These are phyloP conservation scores for Colletotrichum sp. DNA, from an alignment of 2,329 filamentous ascomycete species.

Conservation along the genomic window DNA sequence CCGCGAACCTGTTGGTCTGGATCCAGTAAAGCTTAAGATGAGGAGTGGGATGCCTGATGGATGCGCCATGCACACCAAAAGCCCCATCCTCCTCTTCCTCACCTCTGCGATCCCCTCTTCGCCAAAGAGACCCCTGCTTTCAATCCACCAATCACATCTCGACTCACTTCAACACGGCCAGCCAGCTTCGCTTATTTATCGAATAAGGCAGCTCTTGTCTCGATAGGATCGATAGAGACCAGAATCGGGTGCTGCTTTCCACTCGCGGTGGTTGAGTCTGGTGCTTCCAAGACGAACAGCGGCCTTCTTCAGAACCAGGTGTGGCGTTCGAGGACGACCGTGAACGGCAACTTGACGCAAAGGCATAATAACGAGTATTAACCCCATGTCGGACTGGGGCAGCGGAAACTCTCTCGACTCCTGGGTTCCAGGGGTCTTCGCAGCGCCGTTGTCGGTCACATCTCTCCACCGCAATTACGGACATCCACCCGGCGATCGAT, in stretches of 20 bases:
- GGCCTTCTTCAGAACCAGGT: neutral
- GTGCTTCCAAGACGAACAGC: neutral
- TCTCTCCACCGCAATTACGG: conserved; percentile 8
- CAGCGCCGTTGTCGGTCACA: conserved; percentile 10
- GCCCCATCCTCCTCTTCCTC: neutral
- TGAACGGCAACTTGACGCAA: neutral
- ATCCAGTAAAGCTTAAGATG: conserved; percentile 6
- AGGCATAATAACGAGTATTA: conserved; percentile 6
- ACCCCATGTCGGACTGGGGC: neutral
- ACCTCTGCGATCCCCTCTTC: neutral
- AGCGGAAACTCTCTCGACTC: neutral
- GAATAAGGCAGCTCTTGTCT: neutral
- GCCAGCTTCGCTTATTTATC: neutral
- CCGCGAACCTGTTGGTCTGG: neutral
- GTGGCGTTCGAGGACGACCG: neutral
- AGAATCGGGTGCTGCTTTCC: neutral
- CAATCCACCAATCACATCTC: neutral
- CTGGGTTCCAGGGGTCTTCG: neutral
- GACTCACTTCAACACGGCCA: neutral
- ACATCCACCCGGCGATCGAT: conserved; percentile 2
- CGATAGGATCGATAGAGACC: neutral
- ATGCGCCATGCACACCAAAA: neutral
- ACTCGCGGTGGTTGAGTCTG: neutral
- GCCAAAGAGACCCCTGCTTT: neutral
- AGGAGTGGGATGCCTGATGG: neutral